Percentiles rank a stretch among this genome's conserved stretches.
phyloP scores from a whole-genome alignment of 1,284 basidiomycete genomes.

The Heterobasidion irregulare region DNA sequence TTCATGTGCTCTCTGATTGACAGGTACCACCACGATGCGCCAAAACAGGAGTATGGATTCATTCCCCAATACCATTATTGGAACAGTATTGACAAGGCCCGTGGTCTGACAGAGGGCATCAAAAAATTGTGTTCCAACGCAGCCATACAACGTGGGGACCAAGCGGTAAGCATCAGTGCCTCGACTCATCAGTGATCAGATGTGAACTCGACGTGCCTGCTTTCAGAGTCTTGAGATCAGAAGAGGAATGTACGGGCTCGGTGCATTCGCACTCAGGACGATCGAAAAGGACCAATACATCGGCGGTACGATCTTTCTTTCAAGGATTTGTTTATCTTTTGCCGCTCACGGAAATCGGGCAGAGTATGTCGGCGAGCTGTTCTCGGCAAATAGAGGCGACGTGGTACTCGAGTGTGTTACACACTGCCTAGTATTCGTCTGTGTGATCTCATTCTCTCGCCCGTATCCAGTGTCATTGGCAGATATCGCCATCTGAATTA shows the following conservation, averaged over 20 bases:
- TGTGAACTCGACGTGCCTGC: slow-evolving; percentile 13
- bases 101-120: background rate
- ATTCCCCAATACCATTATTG: background rate
- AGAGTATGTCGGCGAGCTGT: slow-evolving; percentile 40
- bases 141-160: slow-evolving; percentile 7
- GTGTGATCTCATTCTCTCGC: background rate
- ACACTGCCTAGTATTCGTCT: background rate
- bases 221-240: slow-evolving; percentile 21
- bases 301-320: slow-evolving; percentile 22
- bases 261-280: slow-evolving; percentile 28
- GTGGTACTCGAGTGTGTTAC: slow-evolving; percentile 33
- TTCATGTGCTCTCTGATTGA: background rate
- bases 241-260: slow-evolving; percentile 30
- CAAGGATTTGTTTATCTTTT: background rate
- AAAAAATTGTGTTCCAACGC: slow-evolving; percentile 5
- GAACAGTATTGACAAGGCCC: background rate
- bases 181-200: background rate
- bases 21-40: background rate
- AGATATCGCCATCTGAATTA: slow-evolving; percentile 43
- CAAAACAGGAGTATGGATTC: background rate
- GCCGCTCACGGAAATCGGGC: background rate
- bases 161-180: background rate
- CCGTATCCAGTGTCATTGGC: slow-evolving; percentile 22
- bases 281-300: slow-evolving; percentile 25
- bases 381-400: slow-evolving; percentile 17